Evolutionary conservation across 805 yeast genomes (phyloP).

Genomic region (Starmerella vaccinii): DNA sequence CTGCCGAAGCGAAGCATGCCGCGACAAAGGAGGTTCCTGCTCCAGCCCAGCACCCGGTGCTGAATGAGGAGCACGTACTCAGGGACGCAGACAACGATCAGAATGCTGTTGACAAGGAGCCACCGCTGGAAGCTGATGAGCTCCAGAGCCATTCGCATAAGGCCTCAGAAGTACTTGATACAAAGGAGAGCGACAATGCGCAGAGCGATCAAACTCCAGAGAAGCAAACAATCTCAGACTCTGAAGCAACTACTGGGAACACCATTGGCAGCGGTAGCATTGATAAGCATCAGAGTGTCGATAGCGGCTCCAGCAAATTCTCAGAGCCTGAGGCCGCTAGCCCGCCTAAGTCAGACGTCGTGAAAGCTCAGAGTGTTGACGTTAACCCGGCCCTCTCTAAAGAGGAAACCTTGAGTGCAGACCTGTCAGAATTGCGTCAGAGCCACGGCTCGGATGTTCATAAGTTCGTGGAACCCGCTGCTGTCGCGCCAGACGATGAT

Average conservation of each 20-base stretch:
- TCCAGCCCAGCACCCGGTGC: background rate
- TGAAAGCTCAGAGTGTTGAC: background rate
- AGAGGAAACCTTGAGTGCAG: background rate
- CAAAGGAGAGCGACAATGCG: no score
- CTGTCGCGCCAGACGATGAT: background rate
- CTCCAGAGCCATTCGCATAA: no score
- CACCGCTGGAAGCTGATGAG: no score
- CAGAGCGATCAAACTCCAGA: no score
- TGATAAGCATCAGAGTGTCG: background rate
- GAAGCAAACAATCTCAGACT: no score
- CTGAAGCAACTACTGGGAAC: background rate
- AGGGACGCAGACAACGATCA: no score
- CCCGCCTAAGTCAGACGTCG: background rate
- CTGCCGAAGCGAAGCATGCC: background rate
- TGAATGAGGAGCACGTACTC: background rate
- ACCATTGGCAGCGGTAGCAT: no score
- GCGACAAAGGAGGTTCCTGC: background rate
- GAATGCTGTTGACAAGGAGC: no score
- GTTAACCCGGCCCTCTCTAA: background rate
- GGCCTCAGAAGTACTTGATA: no score
- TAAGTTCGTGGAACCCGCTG: background rate
- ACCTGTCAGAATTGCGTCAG: background rate
- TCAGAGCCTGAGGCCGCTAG: conserved; percentile 4
- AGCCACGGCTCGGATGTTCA: background rate
- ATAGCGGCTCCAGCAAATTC: background rate